Evolutionary conservation across 176 grass and related monocot species (phyloP), one percentile per base, ranked within the genome.

Genomic region (Leersia perrieri): DNA sequence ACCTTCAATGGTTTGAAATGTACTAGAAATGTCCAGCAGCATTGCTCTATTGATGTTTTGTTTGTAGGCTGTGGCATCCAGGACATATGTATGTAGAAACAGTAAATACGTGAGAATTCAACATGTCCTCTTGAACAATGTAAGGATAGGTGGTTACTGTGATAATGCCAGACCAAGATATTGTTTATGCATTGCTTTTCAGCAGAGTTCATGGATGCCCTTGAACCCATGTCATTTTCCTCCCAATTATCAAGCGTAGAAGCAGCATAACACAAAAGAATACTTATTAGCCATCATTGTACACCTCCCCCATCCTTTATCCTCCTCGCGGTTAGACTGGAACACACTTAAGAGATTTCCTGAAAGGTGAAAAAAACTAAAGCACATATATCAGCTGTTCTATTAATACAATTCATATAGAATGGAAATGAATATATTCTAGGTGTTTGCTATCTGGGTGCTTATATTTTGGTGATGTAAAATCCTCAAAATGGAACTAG

Each of bases 401-500:
- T 49, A 49, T 16, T 49, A 49, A 13, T 20, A 20, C 45, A 20
- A 49, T 49, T 49, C 45, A 18, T 20, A 60, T 36, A 42, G n/a
- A 67, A 31, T 80, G 29, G 63, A 79, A 79, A 72, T 35, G 42
- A 33, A 79, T 3, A 18, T 78, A 66, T 35, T 55, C 42, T 55
- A 20, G 11, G 49, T 51, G 22, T 67, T 47, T 16, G 14, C 2
- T 80, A 66, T 69, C 44, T 20, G 20, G 0, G 5, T 18, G 58
- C 38, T 36, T 68, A 13, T 23, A 58, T 36, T 16, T n/a, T n/a
- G n/a, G n/a, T n/a, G 51, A 62, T 16, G 14, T 28, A 66, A 66
- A 11, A 66, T 32, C 1, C 9, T 22, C 32, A 35, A 5, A 8
- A 32, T 66, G 16, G 64, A 66, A 34, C 16, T 66, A 66, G 32